phyloP scores from a whole-genome alignment of 257 asterid species.

The Handroanthus guayacan region DNA sequence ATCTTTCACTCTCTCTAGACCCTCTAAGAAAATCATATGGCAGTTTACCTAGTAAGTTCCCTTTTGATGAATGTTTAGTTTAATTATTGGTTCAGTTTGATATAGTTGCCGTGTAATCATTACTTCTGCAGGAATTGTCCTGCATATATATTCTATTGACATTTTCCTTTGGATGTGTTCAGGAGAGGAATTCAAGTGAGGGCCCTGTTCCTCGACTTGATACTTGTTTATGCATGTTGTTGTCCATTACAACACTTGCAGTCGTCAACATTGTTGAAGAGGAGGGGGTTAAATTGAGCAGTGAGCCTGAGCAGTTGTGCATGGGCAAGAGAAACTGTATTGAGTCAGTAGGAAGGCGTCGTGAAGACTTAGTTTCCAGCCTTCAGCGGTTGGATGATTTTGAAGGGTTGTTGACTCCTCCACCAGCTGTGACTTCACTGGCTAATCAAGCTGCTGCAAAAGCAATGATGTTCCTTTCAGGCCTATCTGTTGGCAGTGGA shows the following conservation, averaged over 20 bases:
- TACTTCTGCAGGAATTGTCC: conserved; percentile 20
- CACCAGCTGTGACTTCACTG: conserved; percentile 73
- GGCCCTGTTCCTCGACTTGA: conserved; percentile 95
- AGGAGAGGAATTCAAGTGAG: conserved; percentile 95
- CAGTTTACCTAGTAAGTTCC: conserved; percentile 20
- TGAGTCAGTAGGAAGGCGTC: conserved; percentile 60
- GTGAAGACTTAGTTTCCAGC: conserved; percentile 79
- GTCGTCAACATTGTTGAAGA: conserved; percentile 85
- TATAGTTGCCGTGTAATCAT: conserved; percentile 32
- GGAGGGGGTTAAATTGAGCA: conserved; percentile 56
- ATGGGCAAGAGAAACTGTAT: conserved; percentile 53
- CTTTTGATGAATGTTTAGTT: conserved; percentile 6
- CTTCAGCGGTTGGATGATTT: conserved; percentile 86
- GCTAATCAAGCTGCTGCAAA: conserved; percentile 98
- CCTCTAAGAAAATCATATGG: not conserved
- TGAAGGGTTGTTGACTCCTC: conserved; percentile 86
- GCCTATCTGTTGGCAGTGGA: conserved; percentile 75
- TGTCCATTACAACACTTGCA: conserved; percentile 81
- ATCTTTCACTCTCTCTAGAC: not conserved
- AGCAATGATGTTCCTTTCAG: conserved; percentile 92
- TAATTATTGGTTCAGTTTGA: conserved; percentile 21
- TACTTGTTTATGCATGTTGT: conserved; percentile 88
- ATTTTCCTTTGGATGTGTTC: conserved; percentile 39
- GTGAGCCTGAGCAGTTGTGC: conserved; percentile 53
- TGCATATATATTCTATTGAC: conserved; percentile 28